A percentile compares a stretch with the other conserved stretches of the same genome.
phyloP scores from a whole-genome alignment of 441 rosid species.

The Pelargonium myrrhifolium region DNA sequence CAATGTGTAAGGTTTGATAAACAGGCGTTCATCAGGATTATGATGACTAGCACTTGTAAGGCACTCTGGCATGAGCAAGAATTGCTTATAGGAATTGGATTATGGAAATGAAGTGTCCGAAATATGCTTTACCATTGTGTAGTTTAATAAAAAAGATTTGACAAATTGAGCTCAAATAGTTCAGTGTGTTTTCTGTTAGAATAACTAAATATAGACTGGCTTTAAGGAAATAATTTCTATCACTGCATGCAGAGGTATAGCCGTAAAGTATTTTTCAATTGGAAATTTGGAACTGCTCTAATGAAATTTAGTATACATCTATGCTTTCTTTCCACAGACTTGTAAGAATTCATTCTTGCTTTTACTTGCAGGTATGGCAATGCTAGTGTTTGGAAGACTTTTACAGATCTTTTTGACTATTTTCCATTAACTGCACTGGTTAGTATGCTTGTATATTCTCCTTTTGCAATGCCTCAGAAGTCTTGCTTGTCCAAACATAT shows the following conservation, averaged over 20 bases:
- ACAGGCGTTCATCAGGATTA: not conserved
- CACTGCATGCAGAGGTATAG: not conserved
- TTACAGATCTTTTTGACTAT: constrained; percentile 88
- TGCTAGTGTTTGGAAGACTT: constrained; percentile 87
- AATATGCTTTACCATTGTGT: not conserved
- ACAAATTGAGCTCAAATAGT: not conserved
- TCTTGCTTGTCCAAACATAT: not conserved
- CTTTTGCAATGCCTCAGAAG: not conserved
- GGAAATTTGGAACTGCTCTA: not conserved
- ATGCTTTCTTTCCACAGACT: not conserved
- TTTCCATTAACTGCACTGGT: constrained; percentile 94
- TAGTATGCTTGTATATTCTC: constrained; percentile 26
- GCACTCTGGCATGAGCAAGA: not conserved
- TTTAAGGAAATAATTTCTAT: not conserved
- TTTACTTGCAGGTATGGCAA: constrained; percentile 68
- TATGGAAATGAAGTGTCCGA: not conserved
- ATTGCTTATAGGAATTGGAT: not conserved
- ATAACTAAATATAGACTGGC: not conserved
- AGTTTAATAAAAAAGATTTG: not conserved
- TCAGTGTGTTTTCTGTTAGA: not conserved
- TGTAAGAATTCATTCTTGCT: not conserved
- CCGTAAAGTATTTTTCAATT: not conserved
- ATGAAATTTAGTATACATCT: not conserved
- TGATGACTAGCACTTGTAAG: not conserved
- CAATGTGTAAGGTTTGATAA: constrained; percentile 1